Evolutionary conservation across 176 grass and related monocot species (phyloP), one percentile per base, ranked within the genome.

Genomic region (Triticum turgidum): DNA sequence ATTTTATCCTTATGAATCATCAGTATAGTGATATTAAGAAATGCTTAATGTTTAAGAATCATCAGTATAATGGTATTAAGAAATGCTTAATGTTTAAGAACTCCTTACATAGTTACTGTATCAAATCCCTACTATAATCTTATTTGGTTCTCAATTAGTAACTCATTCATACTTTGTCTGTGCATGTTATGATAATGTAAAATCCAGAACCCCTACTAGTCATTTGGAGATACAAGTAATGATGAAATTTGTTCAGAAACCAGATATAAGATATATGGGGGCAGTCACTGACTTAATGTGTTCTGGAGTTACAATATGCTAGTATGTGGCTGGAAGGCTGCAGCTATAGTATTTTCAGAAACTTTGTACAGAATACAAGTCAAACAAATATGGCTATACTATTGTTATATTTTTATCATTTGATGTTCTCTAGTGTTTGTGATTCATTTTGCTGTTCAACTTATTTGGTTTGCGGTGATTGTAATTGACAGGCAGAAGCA

Each of bases 401-500:
- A 41, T 67, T 80, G 25, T 61, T 84, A 7, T 32, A 32, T 21
- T 62, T 82, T 85, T 84, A 45, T 80, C 80, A 76, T 11, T 54
- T 84, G 85, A 34, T 30, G 15, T 20, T 77, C 44, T 82, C 1
- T 72, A 80, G 14, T 61, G 41, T 86, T 69, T 73, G 64, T 1
- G 3, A 76, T 32, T 82, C 12, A 66, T 80, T 65, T 88, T 56
- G 44, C 22, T 86, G 51, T 76, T 85, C 33, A 51, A 68, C 70
- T 61, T 32, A 45, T 88, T 67, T 88, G 5, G 54, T 88, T 79
- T 65, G 4, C 27, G 20, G 14, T 88, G 5, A 77, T 82, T 88
- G 63, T 44, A 39, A 75, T 87, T 51, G 34, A 83, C 89, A 95
- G 91, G 72, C 78, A 70, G 81, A 84, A 68, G 25, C 80, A 73